phyloP scores from a whole-genome alignment of 345 rosid species.

The Rubroshorea leprosula region DNA sequence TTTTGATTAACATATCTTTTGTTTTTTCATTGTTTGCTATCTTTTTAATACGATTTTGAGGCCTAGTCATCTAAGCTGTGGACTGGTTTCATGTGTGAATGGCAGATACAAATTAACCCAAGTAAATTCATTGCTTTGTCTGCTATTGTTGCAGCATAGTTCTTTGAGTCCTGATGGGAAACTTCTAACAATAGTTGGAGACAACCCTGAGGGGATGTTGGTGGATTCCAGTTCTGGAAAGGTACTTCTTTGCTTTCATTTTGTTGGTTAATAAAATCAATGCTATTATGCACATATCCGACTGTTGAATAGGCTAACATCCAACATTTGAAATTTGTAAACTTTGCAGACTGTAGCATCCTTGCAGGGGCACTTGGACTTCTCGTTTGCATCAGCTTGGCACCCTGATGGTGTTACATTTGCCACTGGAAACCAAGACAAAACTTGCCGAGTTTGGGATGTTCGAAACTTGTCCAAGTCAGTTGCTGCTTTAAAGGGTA shows the following conservation, averaged over 20 bases:
- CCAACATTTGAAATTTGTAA: neutral
- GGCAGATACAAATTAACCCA: neutral
- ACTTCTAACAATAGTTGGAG: constrained; percentile 62
- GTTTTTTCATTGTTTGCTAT: too few species aligned
- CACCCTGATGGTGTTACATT: constrained; percentile 68
- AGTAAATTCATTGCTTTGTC: neutral
- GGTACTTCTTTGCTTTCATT: constrained; percentile 25
- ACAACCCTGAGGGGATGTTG: constrained; percentile 57
- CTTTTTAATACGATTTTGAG: too few species aligned
- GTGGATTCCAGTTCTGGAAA: constrained; percentile 61
- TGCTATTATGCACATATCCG: neutral
- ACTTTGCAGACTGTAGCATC: constrained; percentile 39
- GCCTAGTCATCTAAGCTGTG: too few species aligned
- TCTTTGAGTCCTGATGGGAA: constrained; percentile 74
- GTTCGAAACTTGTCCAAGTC: constrained; percentile 50
- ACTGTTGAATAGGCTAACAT: neutral
- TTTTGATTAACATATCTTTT: too few species aligned
- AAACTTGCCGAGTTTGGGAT: constrained; percentile 76
- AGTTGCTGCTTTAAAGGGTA: constrained; percentile 56
- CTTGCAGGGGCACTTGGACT: constrained; percentile 61
- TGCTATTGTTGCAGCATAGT: constrained; percentile 52
- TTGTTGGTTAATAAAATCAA: neutral
- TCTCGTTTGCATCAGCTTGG: constrained; percentile 84
- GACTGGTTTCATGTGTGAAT: too few species aligned
- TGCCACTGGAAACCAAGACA: constrained; percentile 84